Conservation (phyloP, 305 asterid species). For the Fraxinus albicans region DNA sequence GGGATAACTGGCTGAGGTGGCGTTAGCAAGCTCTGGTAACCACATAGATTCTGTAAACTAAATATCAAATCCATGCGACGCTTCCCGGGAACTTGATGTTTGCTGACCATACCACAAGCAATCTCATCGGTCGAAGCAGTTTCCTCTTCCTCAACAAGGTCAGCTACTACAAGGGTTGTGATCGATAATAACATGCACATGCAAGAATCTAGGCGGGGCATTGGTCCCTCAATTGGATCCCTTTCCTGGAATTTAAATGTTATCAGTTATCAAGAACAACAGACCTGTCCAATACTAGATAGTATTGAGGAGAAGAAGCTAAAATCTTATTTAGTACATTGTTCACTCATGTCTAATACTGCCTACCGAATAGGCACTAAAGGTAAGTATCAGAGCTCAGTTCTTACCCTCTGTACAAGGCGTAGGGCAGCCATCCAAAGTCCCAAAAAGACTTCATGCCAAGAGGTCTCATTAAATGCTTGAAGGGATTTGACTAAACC, state of each 20-base stretch:
- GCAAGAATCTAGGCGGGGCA: conserved; percentile 93
- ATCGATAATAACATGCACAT: conserved; percentile 82
- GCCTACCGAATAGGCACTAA: not conserved
- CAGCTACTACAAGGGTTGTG: conserved; percentile 82
- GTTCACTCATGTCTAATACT: not conserved
- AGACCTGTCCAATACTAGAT: not conserved
- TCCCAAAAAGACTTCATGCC: conserved; percentile 90
- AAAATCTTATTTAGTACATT: not conserved
- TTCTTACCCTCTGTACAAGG: conserved; percentile 90
- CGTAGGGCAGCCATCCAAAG: conserved; percentile 98
- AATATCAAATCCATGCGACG: conserved; percentile 65
- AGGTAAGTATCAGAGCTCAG: conserved; percentile 12
- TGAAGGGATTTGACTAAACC: conserved; percentile 89
- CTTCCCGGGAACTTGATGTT: conserved; percentile 38
- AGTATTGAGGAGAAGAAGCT: not conserved
- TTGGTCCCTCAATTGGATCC: conserved; percentile 97
- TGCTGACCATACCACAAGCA: conserved; percentile 32
- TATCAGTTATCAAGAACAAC: conserved; percentile 5
- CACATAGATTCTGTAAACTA: conserved; percentile 72
- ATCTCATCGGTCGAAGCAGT: conserved; percentile 36
- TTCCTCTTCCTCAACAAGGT: conserved; percentile 94
- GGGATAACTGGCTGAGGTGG: conserved; percentile 75
- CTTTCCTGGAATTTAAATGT: conserved; percentile 59
- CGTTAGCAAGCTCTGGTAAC: conserved; percentile 72
- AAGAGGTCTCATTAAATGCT: conserved; percentile 70